Base-by-base conservation (phyloP, 108 stramenopile genomes). In the Seminavis robusta region DNA sequence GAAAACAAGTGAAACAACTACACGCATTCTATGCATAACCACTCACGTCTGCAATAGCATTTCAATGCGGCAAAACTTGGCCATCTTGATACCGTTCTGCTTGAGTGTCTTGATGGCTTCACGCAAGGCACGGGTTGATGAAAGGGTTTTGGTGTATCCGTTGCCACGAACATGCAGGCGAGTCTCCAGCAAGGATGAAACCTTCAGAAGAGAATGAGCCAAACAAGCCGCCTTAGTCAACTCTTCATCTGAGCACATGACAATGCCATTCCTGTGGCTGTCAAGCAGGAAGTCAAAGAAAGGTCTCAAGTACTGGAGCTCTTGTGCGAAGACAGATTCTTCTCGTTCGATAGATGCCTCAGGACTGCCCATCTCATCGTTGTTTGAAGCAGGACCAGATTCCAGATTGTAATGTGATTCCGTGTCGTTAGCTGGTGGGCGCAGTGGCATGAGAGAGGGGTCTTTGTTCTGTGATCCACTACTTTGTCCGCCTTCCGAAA, bases 51-150 rank as follows among this genome's bases (percentile, higher is more conserved):
- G 90, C 38, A 92, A 55, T 38, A 92, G 39, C 44, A 92, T 66
- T 50, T 92, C 90, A 15, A 81, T 42, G 9, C 90, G 77, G 47
- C 90, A 92, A 61, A 92, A 88, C 49, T 88, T 92, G 43, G 86
- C 86, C 69, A 92, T 77, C 47, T 84, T 71, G 25, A 88, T 32
- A 27, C 90, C 90, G 55, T 83, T 85, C 26, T 65, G 59, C 23
- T 73, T 73, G 53, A 92, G 84, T 8, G 77, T 88, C 48, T 88
- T 88, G 57, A 92, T 92, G 2, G 86, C 83, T 45, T 84, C 83
- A 15, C 81, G 71, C 24, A 92, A 59, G 10, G 82, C 81, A 33
- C 90, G 65, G 5, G 83, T 79, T 21, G 76, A 73, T 9, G 71
- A 69, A 39, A 87, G 48, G 1, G 83, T 69, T 40, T 79, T 83